These are phyloP conservation scores for Nitzschia sp. DNA, from an alignment of 108 stramenopile species.

Conservation along the genomic window DNA sequence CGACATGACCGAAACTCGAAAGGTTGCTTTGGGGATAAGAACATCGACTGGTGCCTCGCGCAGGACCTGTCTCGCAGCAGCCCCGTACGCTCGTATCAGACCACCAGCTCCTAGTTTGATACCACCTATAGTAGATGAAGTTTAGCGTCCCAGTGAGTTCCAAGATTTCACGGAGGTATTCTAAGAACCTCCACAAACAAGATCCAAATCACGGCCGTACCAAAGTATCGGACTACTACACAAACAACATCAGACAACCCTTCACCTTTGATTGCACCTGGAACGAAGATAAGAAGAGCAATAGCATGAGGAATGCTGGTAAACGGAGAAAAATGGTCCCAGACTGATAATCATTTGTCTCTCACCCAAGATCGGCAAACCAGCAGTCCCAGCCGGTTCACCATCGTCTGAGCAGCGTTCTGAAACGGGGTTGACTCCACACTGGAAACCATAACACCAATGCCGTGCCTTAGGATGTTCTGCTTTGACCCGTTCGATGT, in stretches of 20 bases:
- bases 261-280: slow-evolving; percentile 71
- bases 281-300: not conserved
- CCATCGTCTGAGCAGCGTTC: slow-evolving; percentile 85
- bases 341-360: not conserved
- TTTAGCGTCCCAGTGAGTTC: not conserved
- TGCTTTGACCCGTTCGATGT: slow-evolving; percentile 44
- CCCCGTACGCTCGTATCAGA: slow-evolving; percentile 86
- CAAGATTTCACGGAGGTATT: no score
- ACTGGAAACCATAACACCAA: slow-evolving; percentile 68
- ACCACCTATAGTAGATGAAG: slow-evolving; percentile 42
- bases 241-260: slow-evolving; percentile 70
- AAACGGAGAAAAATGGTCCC: no score
- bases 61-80: slow-evolving; percentile 62
- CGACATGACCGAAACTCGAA: slow-evolving; percentile 26
- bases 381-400: slow-evolving; percentile 87
- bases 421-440: slow-evolving; percentile 29
- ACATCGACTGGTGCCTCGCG: slow-evolving; percentile 52
- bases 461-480: slow-evolving; percentile 86
- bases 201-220: no score
- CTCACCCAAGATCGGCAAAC: slow-evolving; percentile 59
- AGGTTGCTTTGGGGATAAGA: slow-evolving; percentile 52
- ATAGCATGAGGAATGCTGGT: no score
- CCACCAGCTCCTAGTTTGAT: slow-evolving; percentile 87
- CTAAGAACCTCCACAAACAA: no score
- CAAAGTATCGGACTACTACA: slow-evolving; percentile 82